These are phyloP conservation scores for Asterophora lycoperdoides DNA, from an alignment of 768 basidiomycete species.

Conservation along the genomic window DNA sequence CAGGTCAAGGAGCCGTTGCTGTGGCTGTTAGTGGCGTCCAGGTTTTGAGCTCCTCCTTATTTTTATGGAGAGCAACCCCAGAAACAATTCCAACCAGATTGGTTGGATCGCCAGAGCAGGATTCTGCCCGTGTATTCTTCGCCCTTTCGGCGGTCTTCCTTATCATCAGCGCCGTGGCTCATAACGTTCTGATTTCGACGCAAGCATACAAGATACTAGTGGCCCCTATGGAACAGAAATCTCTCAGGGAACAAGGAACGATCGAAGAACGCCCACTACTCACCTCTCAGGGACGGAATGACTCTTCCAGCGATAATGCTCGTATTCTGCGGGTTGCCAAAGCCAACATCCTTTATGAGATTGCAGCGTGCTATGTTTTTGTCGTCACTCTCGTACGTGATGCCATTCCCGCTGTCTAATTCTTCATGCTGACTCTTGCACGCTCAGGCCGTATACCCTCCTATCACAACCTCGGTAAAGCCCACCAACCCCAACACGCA, in stretches of 20 bases:
- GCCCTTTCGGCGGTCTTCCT: constrained; percentile 65
- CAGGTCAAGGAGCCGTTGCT: constrained; percentile 83
- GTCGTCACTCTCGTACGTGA: constrained; percentile 69
- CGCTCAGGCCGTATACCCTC: constrained; percentile 76
- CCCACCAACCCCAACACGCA: constrained; percentile 64
- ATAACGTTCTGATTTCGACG: constrained; percentile 53
- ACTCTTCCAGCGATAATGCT: constrained; percentile 31
- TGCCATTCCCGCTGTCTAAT: background rate
- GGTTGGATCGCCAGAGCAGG: constrained; percentile 52
- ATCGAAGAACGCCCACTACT: constrained; percentile 34
- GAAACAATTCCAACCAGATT: constrained; percentile 22
- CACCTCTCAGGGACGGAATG: constrained; percentile 26
- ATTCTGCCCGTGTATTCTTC: constrained; percentile 75
- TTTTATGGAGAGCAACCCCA: constrained; percentile 43
- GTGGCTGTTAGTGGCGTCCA: constrained; percentile 79
- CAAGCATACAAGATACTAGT: constrained; percentile 57
- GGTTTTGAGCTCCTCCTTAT: constrained; percentile 57
- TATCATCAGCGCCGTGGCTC: constrained; percentile 46
- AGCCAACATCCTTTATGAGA: constrained; percentile 63
- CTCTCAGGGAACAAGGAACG: constrained; percentile 21
- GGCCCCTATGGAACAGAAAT: constrained; percentile 38
- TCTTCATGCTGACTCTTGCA: constrained; percentile 7
- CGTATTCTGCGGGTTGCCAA: constrained; percentile 52
- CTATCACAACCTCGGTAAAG: constrained; percentile 74
- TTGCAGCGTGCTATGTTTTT: constrained; percentile 75